A percentile compares a stretch with the other conserved stretches of the same genome.
phyloP scores from a whole-genome alignment of 306 rosid genomes.

The Trichosanthes cucumerina region DNA sequence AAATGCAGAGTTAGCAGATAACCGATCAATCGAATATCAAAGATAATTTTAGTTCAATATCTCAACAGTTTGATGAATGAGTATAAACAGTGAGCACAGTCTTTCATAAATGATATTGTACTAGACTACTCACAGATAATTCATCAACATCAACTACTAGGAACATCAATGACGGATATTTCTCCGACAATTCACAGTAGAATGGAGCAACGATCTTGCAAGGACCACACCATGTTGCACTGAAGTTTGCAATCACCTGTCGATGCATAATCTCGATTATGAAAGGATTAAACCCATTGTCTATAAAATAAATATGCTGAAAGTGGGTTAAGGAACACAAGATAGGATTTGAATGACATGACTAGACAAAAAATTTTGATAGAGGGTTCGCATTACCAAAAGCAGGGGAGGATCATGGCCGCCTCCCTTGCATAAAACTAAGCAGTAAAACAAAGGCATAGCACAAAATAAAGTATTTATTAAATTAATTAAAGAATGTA shows the following conservation, averaged over 20 bases:
- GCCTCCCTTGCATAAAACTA: neutral
- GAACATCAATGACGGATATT: slow-evolving; percentile 67
- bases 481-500: neutral
- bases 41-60: neutral
- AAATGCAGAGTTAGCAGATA: neutral
- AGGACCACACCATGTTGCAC: slow-evolving; percentile 97
- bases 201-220: slow-evolving; percentile 75
- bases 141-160: slow-evolving; percentile 83
- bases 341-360: neutral
- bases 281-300: neutral
- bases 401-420: neutral
- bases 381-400: neutral
- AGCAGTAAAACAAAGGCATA: neutral
- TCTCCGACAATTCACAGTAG: slow-evolving; percentile 70
- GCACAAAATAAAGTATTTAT: neutral
- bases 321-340: neutral
- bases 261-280: slow-evolving; percentile 14
- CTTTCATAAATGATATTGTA: neutral
- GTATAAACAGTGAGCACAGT: neutral
- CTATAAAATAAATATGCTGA: neutral
- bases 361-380: neutral
- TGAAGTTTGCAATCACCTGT: slow-evolving; percentile 93
- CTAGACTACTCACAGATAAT: slow-evolving; percentile 57
- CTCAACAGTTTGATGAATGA: neutral
- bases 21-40: neutral